A percentile compares a stretch with the other conserved stretches of the same genome.
These are phyloP conservation scores for Polysphondylium violaceum DNA, from an alignment of 78 protist genomes.

Conservation along the genomic window DNA sequence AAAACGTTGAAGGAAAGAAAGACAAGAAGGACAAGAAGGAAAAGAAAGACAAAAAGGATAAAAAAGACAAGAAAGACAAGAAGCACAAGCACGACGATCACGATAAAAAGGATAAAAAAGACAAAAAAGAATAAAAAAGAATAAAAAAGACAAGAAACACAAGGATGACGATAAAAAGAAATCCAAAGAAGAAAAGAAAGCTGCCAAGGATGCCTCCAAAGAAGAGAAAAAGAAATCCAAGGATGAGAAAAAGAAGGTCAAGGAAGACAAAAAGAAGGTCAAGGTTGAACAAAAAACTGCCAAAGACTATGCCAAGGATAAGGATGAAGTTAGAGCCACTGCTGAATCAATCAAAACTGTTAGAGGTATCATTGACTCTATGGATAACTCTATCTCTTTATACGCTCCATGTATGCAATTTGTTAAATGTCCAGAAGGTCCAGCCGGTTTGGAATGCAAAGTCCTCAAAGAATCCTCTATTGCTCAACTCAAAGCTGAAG, in stretches of 20 bases:
- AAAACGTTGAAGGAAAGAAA: background rate
- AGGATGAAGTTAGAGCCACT: slow-evolving; percentile 4
- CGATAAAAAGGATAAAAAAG: slow-evolving; percentile 23
- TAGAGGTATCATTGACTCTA: slow-evolving; percentile 20
- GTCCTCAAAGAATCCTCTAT: slow-evolving; percentile 38
- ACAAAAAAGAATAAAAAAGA: slow-evolving; percentile 4
- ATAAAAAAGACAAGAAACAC: slow-evolving; percentile 15
- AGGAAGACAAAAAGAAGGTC: background rate
- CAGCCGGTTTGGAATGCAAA: slow-evolving; percentile 29
- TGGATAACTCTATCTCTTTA: slow-evolving; percentile 23
- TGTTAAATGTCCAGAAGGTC: slow-evolving; percentile 59
- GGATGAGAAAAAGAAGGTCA: background rate
- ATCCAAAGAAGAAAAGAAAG: background rate
- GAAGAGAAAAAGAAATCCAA: slow-evolving; percentile 1
- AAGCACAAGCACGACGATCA: slow-evolving; percentile 13
- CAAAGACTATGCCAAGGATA: background rate
- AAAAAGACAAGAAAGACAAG: slow-evolving; percentile 45
- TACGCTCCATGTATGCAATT: slow-evolving; percentile 72
- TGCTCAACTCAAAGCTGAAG: slow-evolving; percentile 29
- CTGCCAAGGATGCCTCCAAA: background rate
- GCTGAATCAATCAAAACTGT: too few species aligned
- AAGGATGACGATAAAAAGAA: slow-evolving; percentile 30
- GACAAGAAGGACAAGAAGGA: slow-evolving; percentile 12
- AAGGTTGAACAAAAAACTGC: background rate
- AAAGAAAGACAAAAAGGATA: slow-evolving; percentile 21